Base-by-base conservation (phyloP, 495 filamentous ascomycete genomes). In the Chaetomium fimeti region DNA sequence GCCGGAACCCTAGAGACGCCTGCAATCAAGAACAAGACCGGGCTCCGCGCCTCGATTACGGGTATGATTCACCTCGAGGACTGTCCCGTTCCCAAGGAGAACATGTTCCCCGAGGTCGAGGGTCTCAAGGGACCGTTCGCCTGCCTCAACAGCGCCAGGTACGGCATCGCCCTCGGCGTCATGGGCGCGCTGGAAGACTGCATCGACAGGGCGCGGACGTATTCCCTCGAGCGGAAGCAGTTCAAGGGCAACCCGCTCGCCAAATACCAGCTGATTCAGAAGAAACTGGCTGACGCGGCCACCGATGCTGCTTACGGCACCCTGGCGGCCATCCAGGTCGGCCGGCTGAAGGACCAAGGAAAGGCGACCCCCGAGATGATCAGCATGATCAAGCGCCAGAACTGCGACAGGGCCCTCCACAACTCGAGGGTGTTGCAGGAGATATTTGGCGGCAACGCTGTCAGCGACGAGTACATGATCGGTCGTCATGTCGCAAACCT, bases 221-320 rank as follows among this genome's bases (percentile, higher is more conserved):
- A 98, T 74, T 87, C 92, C 20, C 79, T 98, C 32, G 91, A 97
- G 76, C 83, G 94, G 61, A 93, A 90, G 76, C 94, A 98, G 76
- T 98, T 98, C 85, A 96, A 95, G 79, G 87, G 88, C 42, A 97
- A 98, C 73, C 91, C 94, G 1, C 80, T 98, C 47, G 94, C 94
- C 40, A 97, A 93, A 79, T 98, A 98, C 69, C 94, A 98, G 76
- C 84, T 98, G n/a, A 84, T 98, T 47, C 94, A 98, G 81, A 97
- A 97, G 85, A 98, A 98, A 79, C 79, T 98, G 64, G 88, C 92
- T 0, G 93, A 98, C 74, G 94, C 93, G 16, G 82, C 84, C 11
- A 97, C 95, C 1, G 94, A 98, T 76, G 91, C 90, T 16, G 88
- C 92, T 1, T 98, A 90, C 72, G 94, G 94, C 5, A 89, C 89